Conservation (phyloP, 1,284 basidiomycete species). For the Coniophora puteana region DNA sequence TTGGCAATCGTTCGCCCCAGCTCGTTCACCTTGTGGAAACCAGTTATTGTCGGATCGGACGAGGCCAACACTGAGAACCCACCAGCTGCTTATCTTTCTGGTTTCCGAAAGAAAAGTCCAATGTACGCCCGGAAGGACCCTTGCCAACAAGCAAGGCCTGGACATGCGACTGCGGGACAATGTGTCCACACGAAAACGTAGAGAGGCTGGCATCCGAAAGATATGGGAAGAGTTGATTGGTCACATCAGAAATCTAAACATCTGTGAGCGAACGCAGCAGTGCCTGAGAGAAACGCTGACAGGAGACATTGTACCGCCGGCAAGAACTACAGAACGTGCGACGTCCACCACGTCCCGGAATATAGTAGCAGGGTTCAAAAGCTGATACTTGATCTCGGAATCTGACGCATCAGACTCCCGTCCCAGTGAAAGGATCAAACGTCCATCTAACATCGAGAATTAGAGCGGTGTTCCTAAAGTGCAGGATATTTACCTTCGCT, state of each 20-base stretch:
- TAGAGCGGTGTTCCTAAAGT: not conserved
- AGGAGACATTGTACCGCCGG: constrained; percentile 98
- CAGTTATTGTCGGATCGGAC: not conserved
- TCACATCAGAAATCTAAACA: constrained; percentile 83
- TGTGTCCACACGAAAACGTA: constrained; percentile 90
- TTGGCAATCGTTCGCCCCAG: constrained; percentile 84
- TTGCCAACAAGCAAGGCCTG: constrained; percentile 74
- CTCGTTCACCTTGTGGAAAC: constrained; percentile 82
- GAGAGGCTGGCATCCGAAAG: constrained; percentile 61
- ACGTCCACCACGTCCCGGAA: constrained; percentile 81
- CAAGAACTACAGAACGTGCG: constrained; percentile 82
- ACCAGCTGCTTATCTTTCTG: constrained; percentile 71
- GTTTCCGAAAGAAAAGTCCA: constrained; percentile 84
- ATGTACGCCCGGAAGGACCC: constrained; percentile 72
- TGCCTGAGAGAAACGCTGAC: constrained; percentile 38
- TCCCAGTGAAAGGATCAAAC: constrained; percentile 49
- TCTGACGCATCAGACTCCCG: constrained; percentile 35
- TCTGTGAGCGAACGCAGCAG: constrained; percentile 3
- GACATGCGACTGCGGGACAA: constrained; percentile 82
- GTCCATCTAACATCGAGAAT: constrained; percentile 47
- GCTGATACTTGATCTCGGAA: constrained; percentile 84
- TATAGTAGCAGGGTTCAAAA: constrained; percentile 89
- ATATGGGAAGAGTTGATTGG: constrained; percentile 77
- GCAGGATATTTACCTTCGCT: constrained; percentile 58
- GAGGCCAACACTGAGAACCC: constrained; percentile 23